phyloP scores from a whole-genome alignment of 768 basidiomycete genomes.

The Lactarius hengduanensis region DNA sequence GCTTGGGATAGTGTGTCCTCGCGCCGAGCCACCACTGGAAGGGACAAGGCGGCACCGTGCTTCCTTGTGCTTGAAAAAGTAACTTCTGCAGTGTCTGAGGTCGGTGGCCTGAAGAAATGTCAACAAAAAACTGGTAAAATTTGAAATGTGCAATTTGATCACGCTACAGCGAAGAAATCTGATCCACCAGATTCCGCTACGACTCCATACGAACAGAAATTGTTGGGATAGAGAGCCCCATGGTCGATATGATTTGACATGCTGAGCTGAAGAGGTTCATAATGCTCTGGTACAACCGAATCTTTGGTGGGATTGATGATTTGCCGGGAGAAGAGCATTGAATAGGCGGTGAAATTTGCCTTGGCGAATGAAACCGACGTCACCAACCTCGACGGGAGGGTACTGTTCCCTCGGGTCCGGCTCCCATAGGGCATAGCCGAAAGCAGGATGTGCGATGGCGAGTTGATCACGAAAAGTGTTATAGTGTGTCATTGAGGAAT shows the following conservation, averaged over 20 bases:
- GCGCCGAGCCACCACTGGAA: too few relatives aligned
- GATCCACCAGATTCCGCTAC: too few relatives aligned
- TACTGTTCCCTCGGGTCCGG: neutral
- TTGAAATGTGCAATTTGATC: too few relatives aligned
- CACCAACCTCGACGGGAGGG: neutral
- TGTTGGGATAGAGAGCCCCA: neutral
- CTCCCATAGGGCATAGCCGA: neutral
- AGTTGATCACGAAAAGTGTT: neutral
- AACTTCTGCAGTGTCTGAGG: too few relatives aligned
- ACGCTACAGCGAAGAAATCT: too few relatives aligned
- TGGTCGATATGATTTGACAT: neutral
- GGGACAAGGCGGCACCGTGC: too few relatives aligned
- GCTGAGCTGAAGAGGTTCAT: neutral
- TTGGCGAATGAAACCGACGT: neutral
- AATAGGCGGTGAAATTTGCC: neutral
- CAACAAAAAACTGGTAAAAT: too few relatives aligned
- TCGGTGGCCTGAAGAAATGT: too few relatives aligned
- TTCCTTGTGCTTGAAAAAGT: too few relatives aligned
- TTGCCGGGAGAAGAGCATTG: neutral
- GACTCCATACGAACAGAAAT: neutral
- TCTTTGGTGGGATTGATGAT: neutral
- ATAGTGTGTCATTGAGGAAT: too few relatives aligned
- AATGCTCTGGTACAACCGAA: neutral
- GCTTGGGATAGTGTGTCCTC: too few relatives aligned
- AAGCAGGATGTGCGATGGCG: neutral